Evolutionary conservation across 2,329 filamentous ascomycete species (phyloP).

Genomic region (Paracamarosporium sp.): DNA sequence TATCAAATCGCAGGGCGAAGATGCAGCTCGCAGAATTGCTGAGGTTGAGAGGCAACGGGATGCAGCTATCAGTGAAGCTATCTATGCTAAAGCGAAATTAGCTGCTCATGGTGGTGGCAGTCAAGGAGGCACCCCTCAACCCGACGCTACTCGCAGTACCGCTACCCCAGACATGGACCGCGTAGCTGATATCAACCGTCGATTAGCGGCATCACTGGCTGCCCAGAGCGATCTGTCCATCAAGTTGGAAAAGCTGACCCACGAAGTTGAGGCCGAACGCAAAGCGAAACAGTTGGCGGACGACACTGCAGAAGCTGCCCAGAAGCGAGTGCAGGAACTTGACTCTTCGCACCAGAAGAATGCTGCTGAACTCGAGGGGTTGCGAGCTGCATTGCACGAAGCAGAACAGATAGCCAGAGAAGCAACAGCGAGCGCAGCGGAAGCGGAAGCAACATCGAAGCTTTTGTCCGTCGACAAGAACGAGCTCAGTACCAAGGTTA

Average conservation of each 20-base stretch:
- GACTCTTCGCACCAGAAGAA: constrained; percentile 85
- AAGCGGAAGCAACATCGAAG: constrained; percentile 76
- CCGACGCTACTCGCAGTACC: constrained; percentile 62
- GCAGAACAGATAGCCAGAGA: constrained; percentile 80
- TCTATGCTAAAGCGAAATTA: constrained; percentile 92
- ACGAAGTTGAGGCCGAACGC: constrained; percentile 81
- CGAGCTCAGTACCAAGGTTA: constrained; percentile 73
- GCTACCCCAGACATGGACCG: constrained; percentile 70
- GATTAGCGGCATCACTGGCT: constrained; percentile 81
- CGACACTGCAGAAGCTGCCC: constrained; percentile 81
- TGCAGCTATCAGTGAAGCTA: constrained; percentile 90
- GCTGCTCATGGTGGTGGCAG: constrained; percentile 79
- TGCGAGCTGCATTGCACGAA: constrained; percentile 85
- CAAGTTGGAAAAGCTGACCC: constrained; percentile 71
- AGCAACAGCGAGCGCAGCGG: constrained; percentile 76
- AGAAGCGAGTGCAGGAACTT: constrained; percentile 82
- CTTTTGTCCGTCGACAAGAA: constrained; percentile 86
- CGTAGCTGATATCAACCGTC: constrained; percentile 76
- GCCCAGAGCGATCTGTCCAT: constrained; percentile 80
- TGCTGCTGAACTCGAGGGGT: constrained; percentile 80
- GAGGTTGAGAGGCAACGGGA: constrained; percentile 95
- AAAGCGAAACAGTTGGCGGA: constrained; percentile 84
- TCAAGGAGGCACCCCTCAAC: constrained; percentile 62
- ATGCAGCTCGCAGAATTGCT: constrained; percentile 87
- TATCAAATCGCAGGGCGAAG: constrained; percentile 84